These are phyloP conservation scores for Aspergillus flavus DNA, from an alignment of 2,329 filamentous ascomycete species.

Conservation along the genomic window DNA sequence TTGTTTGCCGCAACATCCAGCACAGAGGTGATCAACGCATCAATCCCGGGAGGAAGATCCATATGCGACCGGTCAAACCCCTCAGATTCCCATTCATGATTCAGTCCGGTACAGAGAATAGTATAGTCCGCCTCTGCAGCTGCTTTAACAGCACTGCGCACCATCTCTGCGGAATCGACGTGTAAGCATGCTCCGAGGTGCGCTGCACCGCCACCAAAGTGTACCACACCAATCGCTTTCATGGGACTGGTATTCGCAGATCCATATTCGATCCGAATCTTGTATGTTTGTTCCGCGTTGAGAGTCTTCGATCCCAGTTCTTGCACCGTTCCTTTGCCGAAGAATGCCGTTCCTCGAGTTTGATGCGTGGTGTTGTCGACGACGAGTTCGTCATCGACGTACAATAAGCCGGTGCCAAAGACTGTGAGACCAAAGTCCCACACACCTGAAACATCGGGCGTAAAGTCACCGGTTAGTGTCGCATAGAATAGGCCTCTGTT, in stretches of 20 bases:
- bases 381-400: conserved; percentile 59
- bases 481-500: conserved; percentile 50
- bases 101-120: conserved; percentile 28
- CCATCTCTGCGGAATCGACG: conserved; percentile 17
- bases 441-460: conserved; percentile 56
- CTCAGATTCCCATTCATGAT: conserved; percentile 40
- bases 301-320: conserved; percentile 51
- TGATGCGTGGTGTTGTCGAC: conserved; percentile 65
- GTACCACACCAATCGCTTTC: conserved; percentile 27
- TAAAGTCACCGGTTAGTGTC: conserved; percentile 58
- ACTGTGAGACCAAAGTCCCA: conserved; percentile 66
- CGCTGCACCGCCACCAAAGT: conserved; percentile 28
- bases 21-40: conserved; percentile 63
- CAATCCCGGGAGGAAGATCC: conserved; percentile 56
- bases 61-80: conserved; percentile 53
- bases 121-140: conserved; percentile 23
- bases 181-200: conserved; percentile 29
- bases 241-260: conserved; percentile 30
- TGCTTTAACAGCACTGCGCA: conserved; percentile 15
- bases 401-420: conserved; percentile 62
- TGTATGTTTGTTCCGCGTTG: conserved; percentile 33
- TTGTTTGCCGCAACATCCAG: conserved; percentile 63
- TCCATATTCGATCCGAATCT: conserved; percentile 33
- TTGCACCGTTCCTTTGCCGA: conserved; percentile 64
- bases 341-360: conserved; percentile 61